Evolutionary conservation across 176 grass and related monocot genomes (phyloP).

Genomic region (Eragrostis nindensis): DNA sequence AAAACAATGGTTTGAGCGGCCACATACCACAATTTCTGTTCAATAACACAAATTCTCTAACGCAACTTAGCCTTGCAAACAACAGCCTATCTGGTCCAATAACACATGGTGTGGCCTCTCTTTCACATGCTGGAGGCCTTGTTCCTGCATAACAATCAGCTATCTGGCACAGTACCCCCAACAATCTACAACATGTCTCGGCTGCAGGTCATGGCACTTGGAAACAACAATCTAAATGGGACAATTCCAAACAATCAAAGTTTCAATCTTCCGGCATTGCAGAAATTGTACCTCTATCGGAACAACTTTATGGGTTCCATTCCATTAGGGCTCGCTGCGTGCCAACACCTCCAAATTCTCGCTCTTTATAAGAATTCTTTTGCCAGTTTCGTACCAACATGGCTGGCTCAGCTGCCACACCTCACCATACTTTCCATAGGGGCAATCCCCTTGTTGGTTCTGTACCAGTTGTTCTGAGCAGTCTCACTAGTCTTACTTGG

Average conservation of each 20-base stretch:
- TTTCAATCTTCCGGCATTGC: background rate
- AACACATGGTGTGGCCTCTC: background rate
- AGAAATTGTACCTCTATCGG: rapidly evolving
- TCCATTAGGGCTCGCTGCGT: background rate
- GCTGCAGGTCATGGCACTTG: too few relatives aligned
- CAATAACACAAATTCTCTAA: background rate
- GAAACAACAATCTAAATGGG: too few relatives aligned
- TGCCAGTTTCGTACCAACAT: background rate
- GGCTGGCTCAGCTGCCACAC: background rate
- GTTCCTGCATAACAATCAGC: too few relatives aligned
- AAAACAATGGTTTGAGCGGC: background rate
- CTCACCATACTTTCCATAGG: background rate
- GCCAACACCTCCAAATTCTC: background rate
- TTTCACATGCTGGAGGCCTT: background rate
- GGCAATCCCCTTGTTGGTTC: background rate
- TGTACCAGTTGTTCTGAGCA: background rate
- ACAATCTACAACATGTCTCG: too few relatives aligned
- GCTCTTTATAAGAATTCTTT: background rate
- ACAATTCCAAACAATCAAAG: background rate
- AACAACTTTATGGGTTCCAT: slow-evolving; percentile 7
- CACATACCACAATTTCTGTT: background rate
- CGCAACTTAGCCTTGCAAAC: background rate
- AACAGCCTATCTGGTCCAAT: slow-evolving; percentile 1
- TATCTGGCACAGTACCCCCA: background rate
- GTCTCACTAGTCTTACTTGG: background rate